Base-by-base conservation (phyloP, 768 basidiomycete genomes). In the Hysterangium stoloniferum region DNA sequence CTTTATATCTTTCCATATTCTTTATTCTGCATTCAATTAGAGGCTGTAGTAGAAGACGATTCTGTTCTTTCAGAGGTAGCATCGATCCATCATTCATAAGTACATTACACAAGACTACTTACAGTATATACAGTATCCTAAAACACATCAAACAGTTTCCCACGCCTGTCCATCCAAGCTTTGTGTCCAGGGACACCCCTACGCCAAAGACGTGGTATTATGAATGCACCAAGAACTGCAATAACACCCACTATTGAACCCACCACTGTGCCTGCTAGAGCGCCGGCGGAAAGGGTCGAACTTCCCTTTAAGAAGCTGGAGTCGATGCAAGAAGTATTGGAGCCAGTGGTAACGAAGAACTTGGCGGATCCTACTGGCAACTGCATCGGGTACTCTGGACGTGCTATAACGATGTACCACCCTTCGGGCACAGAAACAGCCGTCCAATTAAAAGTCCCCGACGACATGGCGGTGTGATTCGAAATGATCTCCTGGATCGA, bases 371-470 rank as follows among this genome's bases (percentile, higher is more conserved):
- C 38, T 15, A 25, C 31, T 5, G 32, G 17, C 3, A 42, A 15
- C 17, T 59, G 9, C 58, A 57, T 19, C 52, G 54, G 22, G 64
- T 52, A 6, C 53, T 4, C n/a, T 29, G 27, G 28, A 32, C 28
- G 33, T 2, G 65, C 62, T 36, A 59, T 52, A 9, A 57, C 60
- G 31, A 56, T 57, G 51, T 71, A 70, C 59, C 60, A 59, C 28
- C 70, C 70, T 34, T 57, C 57, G n/a, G 57, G 54, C 12, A 69
- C 63, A 45, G 68, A 62, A 11, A 69, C 67, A 4, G 58, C 49
- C 20, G 48, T 17, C 68, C 69, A 69, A 24, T 49, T 53, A 50
- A 60, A 62, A 19, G 25, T 42, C 11, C 59, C 42, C 1, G 59
- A 57, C 20, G 58, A 55, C 6, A 64, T 57, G 3, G 61, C 52